phyloP scores from a whole-genome alignment of 495 filamentous ascomycete genomes.

The Podospora pseudocomata region DNA sequence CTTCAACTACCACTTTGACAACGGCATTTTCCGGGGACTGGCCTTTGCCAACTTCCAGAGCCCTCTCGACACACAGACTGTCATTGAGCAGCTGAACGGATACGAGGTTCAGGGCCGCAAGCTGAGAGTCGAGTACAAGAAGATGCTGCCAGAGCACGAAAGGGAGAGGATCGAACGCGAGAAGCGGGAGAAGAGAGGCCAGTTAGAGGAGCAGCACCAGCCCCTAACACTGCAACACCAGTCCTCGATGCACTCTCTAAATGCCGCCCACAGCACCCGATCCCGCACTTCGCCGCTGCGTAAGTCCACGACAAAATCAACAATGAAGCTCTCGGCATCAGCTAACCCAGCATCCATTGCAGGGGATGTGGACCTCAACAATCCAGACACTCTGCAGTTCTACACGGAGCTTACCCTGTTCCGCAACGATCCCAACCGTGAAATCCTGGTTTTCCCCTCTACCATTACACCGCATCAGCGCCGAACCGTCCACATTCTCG shows the following conservation, averaged over 20 bases:
- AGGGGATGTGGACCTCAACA: conserved; percentile 84
- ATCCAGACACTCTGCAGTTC: conserved; percentile 78
- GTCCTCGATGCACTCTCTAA: conserved; percentile 77
- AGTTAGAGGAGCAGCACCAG: conserved; percentile 94
- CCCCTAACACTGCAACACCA: conserved; percentile 69
- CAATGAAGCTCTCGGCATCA: conserved; percentile 23
- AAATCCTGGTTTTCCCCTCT: conserved; percentile 77
- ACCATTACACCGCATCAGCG: conserved; percentile 78
- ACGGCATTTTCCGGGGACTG: conserved; percentile 91
- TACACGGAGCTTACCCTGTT: conserved; percentile 88
- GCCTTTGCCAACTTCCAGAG: conserved; percentile 99
- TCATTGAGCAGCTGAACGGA: conserved; percentile 89
- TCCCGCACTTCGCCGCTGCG: conserved; percentile 40
- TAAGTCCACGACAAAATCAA: conserved; percentile 24
- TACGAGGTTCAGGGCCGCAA: conserved; percentile 93
- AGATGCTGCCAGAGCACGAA: conserved; percentile 94
- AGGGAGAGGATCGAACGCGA: conserved; percentile 94
- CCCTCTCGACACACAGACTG: conserved; percentile 82
- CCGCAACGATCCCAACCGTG: conserved; percentile 70
- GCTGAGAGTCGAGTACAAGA: conserved; percentile 96
- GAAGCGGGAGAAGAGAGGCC: conserved; percentile 93
- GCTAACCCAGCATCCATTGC: conserved; percentile 21
- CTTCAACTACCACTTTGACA: conserved; percentile 99
- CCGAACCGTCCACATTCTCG: conserved; percentile 85
- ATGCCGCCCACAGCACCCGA: conserved; percentile 44